A percentile compares a stretch with the other conserved stretches of the same genome.
These are phyloP conservation scores for Panicum virgatum DNA, from an alignment of 202 grass and related monocot species.

Conservation along the genomic window DNA sequence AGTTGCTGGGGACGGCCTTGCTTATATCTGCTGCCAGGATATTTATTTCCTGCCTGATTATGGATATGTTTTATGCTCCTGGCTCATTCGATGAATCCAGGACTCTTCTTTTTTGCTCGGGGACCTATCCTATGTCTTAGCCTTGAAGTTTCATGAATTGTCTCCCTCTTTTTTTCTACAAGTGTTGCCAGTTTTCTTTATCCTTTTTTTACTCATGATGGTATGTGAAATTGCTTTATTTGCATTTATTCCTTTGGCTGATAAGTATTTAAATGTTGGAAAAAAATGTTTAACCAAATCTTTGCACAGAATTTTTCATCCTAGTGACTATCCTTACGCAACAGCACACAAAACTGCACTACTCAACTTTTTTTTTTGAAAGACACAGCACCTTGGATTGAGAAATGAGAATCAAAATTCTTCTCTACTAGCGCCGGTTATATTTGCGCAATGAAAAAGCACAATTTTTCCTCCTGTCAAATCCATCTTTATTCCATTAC, in stretches of 20 bases:
- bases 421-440: not conserved
- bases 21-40: not conserved
- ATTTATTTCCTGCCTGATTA: not conserved
- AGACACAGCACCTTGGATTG: not conserved
- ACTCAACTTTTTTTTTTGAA: not conserved
- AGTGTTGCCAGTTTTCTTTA: too few species aligned
- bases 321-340: not conserved
- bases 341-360: not conserved
- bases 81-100: not conserved
- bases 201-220: not conserved
- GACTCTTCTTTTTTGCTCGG: not conserved
- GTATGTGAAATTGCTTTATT: not conserved
- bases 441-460: slow-evolving; percentile 22
- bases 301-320: not conserved
- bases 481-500: slow-evolving; percentile 45
- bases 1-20: not conserved
- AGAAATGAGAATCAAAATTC: slow-evolving; percentile 24
- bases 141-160: not conserved
- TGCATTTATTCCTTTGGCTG: not conserved
- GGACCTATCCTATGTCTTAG: not conserved
- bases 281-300: not conserved
- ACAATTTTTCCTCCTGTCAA: not conserved
- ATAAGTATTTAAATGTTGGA: not conserved
- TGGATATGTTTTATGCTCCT: not conserved
- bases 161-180: not conserved